Conservation (phyloP, 2,329 filamentous ascomycete genomes). For the Trichoderma sp. region DNA sequence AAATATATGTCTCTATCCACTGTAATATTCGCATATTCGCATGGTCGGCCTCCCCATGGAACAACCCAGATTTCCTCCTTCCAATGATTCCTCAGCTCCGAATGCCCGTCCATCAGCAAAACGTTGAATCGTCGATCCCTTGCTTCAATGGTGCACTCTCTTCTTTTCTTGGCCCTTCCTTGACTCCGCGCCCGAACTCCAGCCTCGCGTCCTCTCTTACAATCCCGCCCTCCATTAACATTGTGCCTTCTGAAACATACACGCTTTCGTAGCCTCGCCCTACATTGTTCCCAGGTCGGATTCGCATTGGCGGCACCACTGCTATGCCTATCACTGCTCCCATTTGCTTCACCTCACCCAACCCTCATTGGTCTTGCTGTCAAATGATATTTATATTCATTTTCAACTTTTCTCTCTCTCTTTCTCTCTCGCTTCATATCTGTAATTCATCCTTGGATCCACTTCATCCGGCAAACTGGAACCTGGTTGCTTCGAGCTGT, state of each 20-base stretch:
- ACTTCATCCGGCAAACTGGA: constrained; percentile 63
- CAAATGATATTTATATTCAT: not conserved
- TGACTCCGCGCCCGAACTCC: constrained; percentile 17
- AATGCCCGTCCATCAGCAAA: constrained; percentile 11
- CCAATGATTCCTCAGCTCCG: constrained; percentile 8
- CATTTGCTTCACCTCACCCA: not conserved
- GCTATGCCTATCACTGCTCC: not conserved
- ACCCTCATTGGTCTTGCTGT: not conserved
- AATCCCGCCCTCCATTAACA: not conserved
- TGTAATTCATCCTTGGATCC: not conserved
- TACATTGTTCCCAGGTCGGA: not conserved
- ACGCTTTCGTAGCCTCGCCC: not conserved
- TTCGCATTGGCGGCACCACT: not conserved
- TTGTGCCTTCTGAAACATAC: not conserved
- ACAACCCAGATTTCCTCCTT: not conserved
- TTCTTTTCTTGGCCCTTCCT: not conserved
- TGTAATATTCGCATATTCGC: constrained; percentile 16
- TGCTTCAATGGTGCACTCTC: not conserved
- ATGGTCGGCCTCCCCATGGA: constrained; percentile 1
- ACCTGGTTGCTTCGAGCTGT: constrained; percentile 78
- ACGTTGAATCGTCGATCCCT: constrained; percentile 5
- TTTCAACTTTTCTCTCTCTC: not conserved
- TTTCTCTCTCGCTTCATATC: not conserved
- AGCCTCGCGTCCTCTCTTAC: not conserved
- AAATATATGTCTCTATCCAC: constrained; percentile 17